Percentiles rank a stretch among this genome's conserved stretches.
Conservation (phyloP, 192 early-diverging fungal species). For the Globomyces pollinis-pini region DNA sequence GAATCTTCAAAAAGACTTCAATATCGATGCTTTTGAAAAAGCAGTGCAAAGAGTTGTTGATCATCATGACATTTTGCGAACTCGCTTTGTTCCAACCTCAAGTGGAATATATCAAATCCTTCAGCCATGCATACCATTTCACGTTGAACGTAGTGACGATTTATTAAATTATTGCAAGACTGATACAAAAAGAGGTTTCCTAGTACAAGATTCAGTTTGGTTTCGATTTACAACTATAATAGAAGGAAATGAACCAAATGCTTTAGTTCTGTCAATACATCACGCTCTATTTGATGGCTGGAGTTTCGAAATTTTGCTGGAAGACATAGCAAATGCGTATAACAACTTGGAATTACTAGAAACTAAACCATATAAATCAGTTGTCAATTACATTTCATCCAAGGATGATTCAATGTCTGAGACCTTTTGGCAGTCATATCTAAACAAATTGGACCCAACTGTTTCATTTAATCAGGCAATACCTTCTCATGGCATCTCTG, state of each 20-base stretch:
- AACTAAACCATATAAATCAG: background rate
- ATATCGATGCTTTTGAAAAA: background rate
- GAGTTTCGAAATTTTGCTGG: background rate
- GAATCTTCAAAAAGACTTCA: background rate
- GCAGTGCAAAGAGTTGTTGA: background rate
- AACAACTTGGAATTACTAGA: background rate
- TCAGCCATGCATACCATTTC: background rate
- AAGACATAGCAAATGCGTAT: constrained; percentile 1
- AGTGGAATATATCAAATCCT: background rate
- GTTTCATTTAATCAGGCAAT: background rate
- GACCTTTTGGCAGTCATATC: background rate
- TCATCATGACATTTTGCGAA: background rate
- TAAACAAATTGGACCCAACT: background rate
- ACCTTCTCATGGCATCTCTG: background rate
- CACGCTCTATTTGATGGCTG: constrained; percentile 15
- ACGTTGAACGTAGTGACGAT: background rate
- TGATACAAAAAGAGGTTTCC: background rate
- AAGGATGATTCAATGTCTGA: background rate
- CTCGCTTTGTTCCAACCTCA: background rate
- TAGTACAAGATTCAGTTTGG: background rate
- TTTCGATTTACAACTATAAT: background rate
- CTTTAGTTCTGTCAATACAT: constrained; percentile 7
- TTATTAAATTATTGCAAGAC: background rate
- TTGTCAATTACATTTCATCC: background rate
- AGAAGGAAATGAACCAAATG: background rate